phyloP scores from a whole-genome alignment of 139 green algal genomes.

The Tetradesmus obliquus region DNA sequence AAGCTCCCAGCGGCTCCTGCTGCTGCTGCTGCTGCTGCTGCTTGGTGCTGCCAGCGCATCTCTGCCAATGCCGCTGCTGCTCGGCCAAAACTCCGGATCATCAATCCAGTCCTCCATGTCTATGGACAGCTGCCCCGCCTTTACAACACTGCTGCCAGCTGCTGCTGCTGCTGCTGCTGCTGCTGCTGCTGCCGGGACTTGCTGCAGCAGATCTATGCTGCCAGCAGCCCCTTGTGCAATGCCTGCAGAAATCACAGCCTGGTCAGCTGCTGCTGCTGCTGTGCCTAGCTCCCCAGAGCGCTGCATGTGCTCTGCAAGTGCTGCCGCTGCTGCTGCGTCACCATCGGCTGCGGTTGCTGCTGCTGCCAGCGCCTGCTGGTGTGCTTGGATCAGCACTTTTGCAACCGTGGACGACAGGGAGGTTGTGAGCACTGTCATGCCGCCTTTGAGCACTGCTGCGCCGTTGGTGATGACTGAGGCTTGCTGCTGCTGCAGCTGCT shows the following conservation, averaged over 20 bases:
- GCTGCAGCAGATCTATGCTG: neutral
- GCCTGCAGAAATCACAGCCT: neutral
- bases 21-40: slow-evolving; percentile 12
- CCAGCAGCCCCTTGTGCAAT: neutral
- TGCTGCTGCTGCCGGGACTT: neutral
- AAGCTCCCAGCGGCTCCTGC: neutral
- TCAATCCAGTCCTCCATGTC: slow-evolving; percentile 12
- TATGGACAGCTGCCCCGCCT: neutral
- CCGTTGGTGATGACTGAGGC: neutral
- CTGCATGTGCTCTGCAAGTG: neutral
- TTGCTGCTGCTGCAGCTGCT: slow-evolving; percentile 28
- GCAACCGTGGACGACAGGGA: slow-evolving; percentile 38
- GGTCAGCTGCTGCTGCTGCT: neutral
- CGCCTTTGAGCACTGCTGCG: neutral
- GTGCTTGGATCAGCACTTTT: slow-evolving; percentile 32
- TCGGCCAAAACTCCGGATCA: slow-evolving; percentile 41
- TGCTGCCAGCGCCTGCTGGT: slow-evolving; percentile 35
- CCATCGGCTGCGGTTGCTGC: neutral
- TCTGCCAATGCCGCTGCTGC: slow-evolving; percentile 31
- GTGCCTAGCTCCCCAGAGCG: neutral
- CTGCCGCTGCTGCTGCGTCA: neutral
- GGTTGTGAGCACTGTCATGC: slow-evolving; percentile 41
- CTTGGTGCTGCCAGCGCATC: neutral
- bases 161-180: neutral
- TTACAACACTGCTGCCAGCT: neutral